A percentile compares a stretch with the other conserved stretches of the same genome.
These are phyloP conservation scores for Colletotrichum destructivum DNA, from an alignment of 2,329 filamentous ascomycete species.

Conservation along the genomic window DNA sequence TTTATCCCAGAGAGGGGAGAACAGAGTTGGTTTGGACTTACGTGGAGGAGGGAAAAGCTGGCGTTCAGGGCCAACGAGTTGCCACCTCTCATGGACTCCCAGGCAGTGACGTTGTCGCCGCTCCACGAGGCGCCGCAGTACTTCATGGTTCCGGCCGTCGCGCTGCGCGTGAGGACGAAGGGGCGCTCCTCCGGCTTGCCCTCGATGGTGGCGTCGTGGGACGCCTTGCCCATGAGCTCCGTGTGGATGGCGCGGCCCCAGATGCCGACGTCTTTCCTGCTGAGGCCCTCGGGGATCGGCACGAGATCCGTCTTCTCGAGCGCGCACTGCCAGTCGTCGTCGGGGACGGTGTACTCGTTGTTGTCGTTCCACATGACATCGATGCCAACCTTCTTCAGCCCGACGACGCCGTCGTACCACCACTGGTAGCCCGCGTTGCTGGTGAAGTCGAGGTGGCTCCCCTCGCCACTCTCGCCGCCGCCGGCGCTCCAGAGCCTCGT, in stretches of 20 bases:
- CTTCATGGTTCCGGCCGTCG: conserved; percentile 78
- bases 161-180: conserved; percentile 79
- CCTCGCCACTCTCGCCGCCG: conserved; percentile 78
- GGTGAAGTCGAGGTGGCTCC: conserved; percentile 82
- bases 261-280: conserved; percentile 70
- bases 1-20: background rate
- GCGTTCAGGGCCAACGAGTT: conserved; percentile 79
- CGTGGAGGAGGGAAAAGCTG: conserved; percentile 77
- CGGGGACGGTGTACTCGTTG: conserved; percentile 79
- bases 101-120: conserved; percentile 82
- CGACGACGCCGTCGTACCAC: conserved; percentile 79
- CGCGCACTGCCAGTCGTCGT: conserved; percentile 76
- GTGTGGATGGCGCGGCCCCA: conserved; percentile 81
- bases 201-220: conserved; percentile 76
- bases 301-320: conserved; percentile 60
- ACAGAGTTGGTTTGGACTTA: conserved; percentile 43
- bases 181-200: conserved; percentile 72
- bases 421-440: conserved; percentile 76
- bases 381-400: conserved; percentile 74
- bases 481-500: conserved; percentile 81
- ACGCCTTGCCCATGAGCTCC: conserved; percentile 80
- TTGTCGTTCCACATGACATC: conserved; percentile 87
- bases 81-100: conserved; percentile 80
- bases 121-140: conserved; percentile 83
- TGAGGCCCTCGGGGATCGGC: conserved; percentile 52